Conservation (phyloP, 805 yeast genomes). For the Isabelozyma heimii region DNA sequence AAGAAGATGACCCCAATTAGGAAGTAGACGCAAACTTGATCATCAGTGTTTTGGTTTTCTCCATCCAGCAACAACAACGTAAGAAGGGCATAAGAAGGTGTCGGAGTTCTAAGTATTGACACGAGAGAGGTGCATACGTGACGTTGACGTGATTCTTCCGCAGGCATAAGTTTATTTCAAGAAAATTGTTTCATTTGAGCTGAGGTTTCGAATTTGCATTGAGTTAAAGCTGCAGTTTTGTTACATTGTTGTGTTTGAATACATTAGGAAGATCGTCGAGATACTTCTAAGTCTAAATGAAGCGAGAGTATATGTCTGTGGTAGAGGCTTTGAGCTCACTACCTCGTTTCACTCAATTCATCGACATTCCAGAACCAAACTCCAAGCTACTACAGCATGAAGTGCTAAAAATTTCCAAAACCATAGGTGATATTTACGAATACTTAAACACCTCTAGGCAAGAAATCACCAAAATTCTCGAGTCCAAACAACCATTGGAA, state of each 20-base stretch:
- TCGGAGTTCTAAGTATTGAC: too few relatives aligned
- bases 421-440: slow-evolving; percentile 23
- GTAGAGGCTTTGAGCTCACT: slow-evolving; percentile 1
- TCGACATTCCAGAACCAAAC: slow-evolving; percentile 13
- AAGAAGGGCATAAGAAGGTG: too few relatives aligned
- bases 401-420: slow-evolving; percentile 22
- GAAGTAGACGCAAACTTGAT: not conserved
- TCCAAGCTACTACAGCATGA: slow-evolving; percentile 13
- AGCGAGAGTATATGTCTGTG: not conserved
- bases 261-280: not conserved
- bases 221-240: not conserved
- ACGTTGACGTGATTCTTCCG: too few relatives aligned
- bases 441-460: slow-evolving; percentile 19
- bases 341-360: slow-evolving; percentile 18
- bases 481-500: slow-evolving; percentile 4
- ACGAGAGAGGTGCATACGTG: too few relatives aligned
- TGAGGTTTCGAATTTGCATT: not conserved
- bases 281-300: not conserved
- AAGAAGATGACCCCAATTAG: not conserved
- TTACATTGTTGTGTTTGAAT: not conserved
- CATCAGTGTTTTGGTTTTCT: not conserved
- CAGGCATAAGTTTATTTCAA: too few relatives aligned
- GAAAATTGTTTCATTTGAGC: not conserved
- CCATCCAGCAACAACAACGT: too few relatives aligned
- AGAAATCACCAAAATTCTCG: slow-evolving; percentile 7